Conservation (phyloP, 169 alveolate genomes). For the Plasmodium adleri region DNA sequence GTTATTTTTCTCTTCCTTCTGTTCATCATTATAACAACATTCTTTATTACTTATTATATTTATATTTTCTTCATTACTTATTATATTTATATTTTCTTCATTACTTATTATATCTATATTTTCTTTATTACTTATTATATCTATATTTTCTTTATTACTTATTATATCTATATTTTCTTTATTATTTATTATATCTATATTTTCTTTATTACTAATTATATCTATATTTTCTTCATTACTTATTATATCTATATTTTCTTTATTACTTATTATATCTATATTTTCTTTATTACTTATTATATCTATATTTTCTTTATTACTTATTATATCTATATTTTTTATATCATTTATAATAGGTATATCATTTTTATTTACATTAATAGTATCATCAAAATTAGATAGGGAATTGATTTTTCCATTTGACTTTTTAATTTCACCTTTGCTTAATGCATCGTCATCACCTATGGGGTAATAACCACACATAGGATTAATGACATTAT, state of each 20-base stretch:
- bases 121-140: too few species aligned
- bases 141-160: too few species aligned
- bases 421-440: neutral
- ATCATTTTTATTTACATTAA: neutral
- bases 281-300: too few species aligned
- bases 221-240: too few species aligned
- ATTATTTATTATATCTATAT: too few species aligned
- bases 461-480: neutral
- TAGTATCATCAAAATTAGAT: neutral
- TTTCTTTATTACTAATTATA: neutral
- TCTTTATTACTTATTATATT: neutral
- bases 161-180: neutral
- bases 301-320: neutral
- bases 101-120: too few species aligned
- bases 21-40: neutral
- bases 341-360: neutral
- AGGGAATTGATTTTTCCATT: too few species aligned
- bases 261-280: too few species aligned
- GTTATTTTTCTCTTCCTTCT: neutral
- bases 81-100: neutral
- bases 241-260: too few species aligned
- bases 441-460: neutral
- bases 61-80: neutral
- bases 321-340: too few species aligned
- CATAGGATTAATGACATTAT: too few species aligned